These are phyloP conservation scores for Brassica cretica DNA, from an alignment of 345 rosid species.

Conservation along the genomic window DNA sequence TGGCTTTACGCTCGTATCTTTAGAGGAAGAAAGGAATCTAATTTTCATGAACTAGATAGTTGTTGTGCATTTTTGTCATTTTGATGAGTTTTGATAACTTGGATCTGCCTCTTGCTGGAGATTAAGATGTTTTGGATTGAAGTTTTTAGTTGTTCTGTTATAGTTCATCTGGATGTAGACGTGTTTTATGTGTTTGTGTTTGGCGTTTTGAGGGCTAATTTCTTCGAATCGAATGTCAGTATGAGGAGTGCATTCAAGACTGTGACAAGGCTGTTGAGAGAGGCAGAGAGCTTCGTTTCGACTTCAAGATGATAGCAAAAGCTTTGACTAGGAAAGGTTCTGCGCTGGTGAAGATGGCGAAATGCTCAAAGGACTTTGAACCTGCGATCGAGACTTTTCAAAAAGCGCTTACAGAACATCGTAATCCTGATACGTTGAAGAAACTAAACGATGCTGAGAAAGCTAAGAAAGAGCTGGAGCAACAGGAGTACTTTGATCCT, in stretches of 20 bases:
- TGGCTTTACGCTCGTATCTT: neutral
- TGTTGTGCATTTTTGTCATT: neutral
- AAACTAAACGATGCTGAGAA: slow-evolving; percentile 89
- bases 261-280: slow-evolving; percentile 97
- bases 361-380: slow-evolving; percentile 73
- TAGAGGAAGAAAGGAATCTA: neutral
- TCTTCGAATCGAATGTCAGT: slow-evolving; percentile 39
- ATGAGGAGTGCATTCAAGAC: slow-evolving; percentile 79
- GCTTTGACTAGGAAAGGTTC: slow-evolving; percentile 95
- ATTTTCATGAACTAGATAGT: neutral
- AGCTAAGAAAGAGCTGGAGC: slow-evolving; percentile 90
- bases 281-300: slow-evolving; percentile 96
- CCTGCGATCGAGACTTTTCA: slow-evolving; percentile 89
- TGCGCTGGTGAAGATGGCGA: slow-evolving; percentile 75
- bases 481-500: slow-evolving; percentile 89
- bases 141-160: too few species aligned
- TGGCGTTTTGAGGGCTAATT: neutral
- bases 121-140: neutral
- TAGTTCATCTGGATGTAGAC: neutral
- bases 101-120: neutral
- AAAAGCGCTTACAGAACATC: slow-evolving; percentile 98
- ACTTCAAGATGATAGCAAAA: slow-evolving; percentile 89
- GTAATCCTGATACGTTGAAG: slow-evolving; percentile 94
- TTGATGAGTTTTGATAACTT: neutral
- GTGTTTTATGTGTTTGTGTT: neutral